These are phyloP conservation scores for Suillus weaverae DNA, from an alignment of 768 basidiomycete genomes.

Conservation along the genomic window DNA sequence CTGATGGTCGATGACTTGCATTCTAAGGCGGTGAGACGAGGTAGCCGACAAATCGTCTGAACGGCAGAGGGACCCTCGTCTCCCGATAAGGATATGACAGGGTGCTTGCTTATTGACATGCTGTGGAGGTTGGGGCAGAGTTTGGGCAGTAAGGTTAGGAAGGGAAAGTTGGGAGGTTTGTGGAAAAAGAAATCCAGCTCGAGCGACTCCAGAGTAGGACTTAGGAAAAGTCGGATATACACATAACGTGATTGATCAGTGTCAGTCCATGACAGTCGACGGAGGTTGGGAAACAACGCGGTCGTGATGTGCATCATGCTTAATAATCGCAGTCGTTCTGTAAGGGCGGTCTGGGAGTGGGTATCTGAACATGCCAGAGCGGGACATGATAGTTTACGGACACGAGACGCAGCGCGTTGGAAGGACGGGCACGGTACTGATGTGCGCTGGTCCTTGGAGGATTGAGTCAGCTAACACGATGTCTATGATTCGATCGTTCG, in stretches of 20 bases:
- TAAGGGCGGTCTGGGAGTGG: not conserved
- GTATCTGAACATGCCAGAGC: not conserved
- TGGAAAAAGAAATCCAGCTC: slow-evolving; percentile 7
- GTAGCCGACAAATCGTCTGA: not conserved
- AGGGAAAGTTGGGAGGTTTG: slow-evolving; percentile 1
- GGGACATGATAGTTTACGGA: slow-evolving; percentile 4
- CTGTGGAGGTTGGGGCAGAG: slow-evolving; percentile 3
- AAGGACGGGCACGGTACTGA: not conserved
- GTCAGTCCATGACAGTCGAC: slow-evolving; percentile 3
- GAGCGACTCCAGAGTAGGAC: not conserved
- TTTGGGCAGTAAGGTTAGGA: not conserved
- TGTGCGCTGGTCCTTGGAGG: not conserved
- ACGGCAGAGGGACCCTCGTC: slow-evolving; percentile 1
- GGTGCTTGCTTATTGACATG: slow-evolving; percentile 1
- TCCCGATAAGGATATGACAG: not conserved
- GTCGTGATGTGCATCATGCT: not conserved
- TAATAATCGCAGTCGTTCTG: not conserved
- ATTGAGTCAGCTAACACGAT: not conserved
- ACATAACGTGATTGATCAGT: slow-evolving; percentile 4
- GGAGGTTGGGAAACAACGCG: not conserved
- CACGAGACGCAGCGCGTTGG: not conserved
- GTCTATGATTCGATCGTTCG: not conserved
- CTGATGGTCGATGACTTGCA: slow-evolving; percentile 2
- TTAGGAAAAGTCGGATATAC: slow-evolving; percentile 1
- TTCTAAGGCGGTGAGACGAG: slow-evolving; percentile 1